A percentile compares a stretch with the other conserved stretches of the same genome.
Conservation (phyloP, 768 basidiomycete genomes). For the Udeniomyces megalosporus region DNA sequence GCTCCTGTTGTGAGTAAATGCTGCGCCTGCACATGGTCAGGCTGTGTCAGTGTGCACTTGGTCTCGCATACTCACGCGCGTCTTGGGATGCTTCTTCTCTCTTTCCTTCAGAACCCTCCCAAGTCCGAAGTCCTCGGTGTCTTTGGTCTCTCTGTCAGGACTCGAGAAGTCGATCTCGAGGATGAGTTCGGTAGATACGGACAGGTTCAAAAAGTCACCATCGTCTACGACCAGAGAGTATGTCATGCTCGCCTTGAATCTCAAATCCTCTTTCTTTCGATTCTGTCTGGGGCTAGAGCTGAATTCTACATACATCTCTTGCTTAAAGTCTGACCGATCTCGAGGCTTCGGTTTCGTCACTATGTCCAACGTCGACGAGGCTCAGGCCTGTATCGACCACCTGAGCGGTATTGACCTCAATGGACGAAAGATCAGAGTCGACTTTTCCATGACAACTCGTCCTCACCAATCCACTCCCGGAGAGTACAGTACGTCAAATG, state of each 20-base stretch:
- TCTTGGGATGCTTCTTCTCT: constrained; percentile 1
- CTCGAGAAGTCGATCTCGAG: constrained; percentile 80
- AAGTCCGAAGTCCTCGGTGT: constrained; percentile 81
- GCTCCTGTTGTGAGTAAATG: background rate
- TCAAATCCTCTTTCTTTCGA: too few species aligned
- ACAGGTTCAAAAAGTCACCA: constrained; percentile 81
- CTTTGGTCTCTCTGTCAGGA: constrained; percentile 95
- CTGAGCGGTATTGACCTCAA: constrained; percentile 88
- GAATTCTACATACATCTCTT: background rate
- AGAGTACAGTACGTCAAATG: constrained; percentile 67
- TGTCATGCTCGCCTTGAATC: constrained; percentile 28
- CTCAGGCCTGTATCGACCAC: constrained; percentile 67
- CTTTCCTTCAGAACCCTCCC: constrained; percentile 23
- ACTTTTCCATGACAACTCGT: constrained; percentile 84
- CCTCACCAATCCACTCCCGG: constrained; percentile 94
- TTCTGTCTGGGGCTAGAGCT: too few species aligned
- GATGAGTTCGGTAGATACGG: constrained; percentile 84
- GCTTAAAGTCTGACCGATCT: constrained; percentile 63
- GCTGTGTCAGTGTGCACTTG: too few species aligned
- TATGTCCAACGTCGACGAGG: constrained; percentile 80
- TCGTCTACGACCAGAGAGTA: constrained; percentile 92
- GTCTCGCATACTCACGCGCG: background rate
- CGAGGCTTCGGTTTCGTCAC: constrained; percentile 96
- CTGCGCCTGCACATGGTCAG: background rate
- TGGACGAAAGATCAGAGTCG: constrained; percentile 88